phyloP scores from a whole-genome alignment of 2,329 filamentous ascomycete species.

The Rhynchosporium graminicola region DNA sequence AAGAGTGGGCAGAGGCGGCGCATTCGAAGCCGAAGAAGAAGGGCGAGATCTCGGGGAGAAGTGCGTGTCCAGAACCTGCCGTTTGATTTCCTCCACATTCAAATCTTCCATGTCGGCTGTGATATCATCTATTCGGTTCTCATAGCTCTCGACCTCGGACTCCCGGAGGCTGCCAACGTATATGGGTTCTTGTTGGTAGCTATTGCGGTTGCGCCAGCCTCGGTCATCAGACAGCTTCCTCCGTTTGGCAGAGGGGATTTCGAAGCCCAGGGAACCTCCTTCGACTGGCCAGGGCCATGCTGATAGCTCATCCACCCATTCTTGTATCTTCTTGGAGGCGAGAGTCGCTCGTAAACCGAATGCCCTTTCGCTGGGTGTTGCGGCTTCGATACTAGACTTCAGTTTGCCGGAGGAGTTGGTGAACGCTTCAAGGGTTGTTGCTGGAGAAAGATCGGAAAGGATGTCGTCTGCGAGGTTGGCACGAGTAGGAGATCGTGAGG shows the following conservation, averaged over 20 bases:
- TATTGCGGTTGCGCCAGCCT: conserved; percentile 21
- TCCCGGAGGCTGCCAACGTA: conserved; percentile 65
- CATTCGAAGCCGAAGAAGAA: conserved; percentile 50
- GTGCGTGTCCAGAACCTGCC: conserved; percentile 80
- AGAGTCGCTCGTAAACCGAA: conserved; percentile 71
- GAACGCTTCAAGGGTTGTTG: conserved; percentile 61
- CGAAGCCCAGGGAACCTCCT: conserved; percentile 55
- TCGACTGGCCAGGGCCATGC: conserved; percentile 58
- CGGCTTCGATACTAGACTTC: conserved; percentile 60
- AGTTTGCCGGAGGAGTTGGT: conserved; percentile 54
- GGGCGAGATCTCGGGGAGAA: conserved; percentile 61
- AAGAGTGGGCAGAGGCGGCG: conserved; percentile 45
- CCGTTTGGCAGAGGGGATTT: conserved; percentile 48
- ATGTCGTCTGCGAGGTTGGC: conserved; percentile 53
- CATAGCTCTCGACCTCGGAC: conserved; percentile 65
- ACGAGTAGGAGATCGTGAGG: conserved; percentile 35
- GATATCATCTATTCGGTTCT: conserved; percentile 74
- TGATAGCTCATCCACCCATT: conserved; percentile 73
- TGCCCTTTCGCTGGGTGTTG: conserved; percentile 66
- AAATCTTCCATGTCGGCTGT: conserved; percentile 66
- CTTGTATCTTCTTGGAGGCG: conserved; percentile 69
- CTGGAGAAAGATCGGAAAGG: conserved; percentile 61
- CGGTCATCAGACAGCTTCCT: conserved; percentile 41
- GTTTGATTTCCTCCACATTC: conserved; percentile 85
- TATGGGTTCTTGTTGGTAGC: conserved; percentile 23